Conservation (phyloP, 495 filamentous ascomycete genomes). For the Xylaria castorea region DNA sequence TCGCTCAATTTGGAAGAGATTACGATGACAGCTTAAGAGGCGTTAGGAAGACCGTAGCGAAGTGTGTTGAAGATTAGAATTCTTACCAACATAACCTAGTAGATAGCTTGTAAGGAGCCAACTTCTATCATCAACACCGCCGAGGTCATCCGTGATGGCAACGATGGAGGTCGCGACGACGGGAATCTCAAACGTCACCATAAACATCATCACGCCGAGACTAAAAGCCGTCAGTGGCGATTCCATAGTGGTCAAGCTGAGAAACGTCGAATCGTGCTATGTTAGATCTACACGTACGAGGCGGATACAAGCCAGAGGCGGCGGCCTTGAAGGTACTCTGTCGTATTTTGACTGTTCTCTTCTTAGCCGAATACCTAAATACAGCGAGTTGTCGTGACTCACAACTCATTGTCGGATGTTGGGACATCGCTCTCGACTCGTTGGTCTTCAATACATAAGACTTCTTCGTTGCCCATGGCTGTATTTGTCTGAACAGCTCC, state of each 20-base stretch:
- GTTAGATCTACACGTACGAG: background rate
- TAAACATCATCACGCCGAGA: slow-evolving; percentile 37
- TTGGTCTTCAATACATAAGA: too few species aligned
- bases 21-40: slow-evolving; percentile 36
- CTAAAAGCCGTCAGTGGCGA: background rate
- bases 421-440: too few species aligned
- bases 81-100: slow-evolving; percentile 21
- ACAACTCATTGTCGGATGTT: too few species aligned
- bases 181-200: slow-evolving; percentile 54
- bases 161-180: slow-evolving; percentile 58
- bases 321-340: background rate
- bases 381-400: too few species aligned
- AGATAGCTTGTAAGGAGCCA: slow-evolving; percentile 48
- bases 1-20: slow-evolving; percentile 60
- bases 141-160: slow-evolving; percentile 51
- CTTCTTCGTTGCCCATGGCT: too few species aligned
- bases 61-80: too few species aligned
- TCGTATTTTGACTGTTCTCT: background rate
- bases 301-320: background rate
- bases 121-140: slow-evolving; percentile 48
- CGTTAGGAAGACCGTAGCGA: background rate
- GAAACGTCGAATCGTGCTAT: too few species aligned
- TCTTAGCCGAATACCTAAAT: background rate
- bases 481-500: too few species aligned
- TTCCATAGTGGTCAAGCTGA: too few species aligned